These are phyloP conservation scores for Plenodomus lindquistii DNA, from an alignment of 2,329 filamentous ascomycete species.

Conservation along the genomic window DNA sequence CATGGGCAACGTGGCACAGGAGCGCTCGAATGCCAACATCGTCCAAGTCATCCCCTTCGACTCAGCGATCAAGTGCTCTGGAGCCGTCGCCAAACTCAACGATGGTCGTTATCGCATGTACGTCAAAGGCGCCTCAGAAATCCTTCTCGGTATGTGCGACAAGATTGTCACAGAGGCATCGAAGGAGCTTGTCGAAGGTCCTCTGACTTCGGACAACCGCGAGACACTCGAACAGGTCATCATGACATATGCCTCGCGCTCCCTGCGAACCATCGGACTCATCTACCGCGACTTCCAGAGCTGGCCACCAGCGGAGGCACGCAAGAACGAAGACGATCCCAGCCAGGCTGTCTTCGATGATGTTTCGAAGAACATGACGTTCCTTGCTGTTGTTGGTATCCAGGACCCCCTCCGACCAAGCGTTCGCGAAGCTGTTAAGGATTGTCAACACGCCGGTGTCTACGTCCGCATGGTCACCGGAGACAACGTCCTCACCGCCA, in stretches of 20 bases:
- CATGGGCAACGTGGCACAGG: constrained; percentile 64
- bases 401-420: constrained; percentile 78
- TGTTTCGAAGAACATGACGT: constrained; percentile 72
- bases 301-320: constrained; percentile 72
- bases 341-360: constrained; percentile 68
- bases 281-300: constrained; percentile 81
- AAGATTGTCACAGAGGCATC: constrained; percentile 62
- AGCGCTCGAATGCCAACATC: constrained; percentile 64
- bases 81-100: constrained; percentile 61
- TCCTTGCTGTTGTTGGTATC: constrained; percentile 76
- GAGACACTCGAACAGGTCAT: constrained; percentile 69
- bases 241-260: constrained; percentile 75
- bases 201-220: constrained; percentile 61
- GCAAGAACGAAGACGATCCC: constrained; percentile 62
- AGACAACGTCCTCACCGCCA: constrained; percentile 78
- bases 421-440: constrained; percentile 71
- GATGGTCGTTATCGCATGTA: constrained; percentile 61
- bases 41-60: constrained; percentile 64
- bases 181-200: constrained; percentile 57
- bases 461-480: constrained; percentile 85
- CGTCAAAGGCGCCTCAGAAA: constrained; percentile 58
- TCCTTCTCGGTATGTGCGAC: constrained; percentile 53
- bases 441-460: constrained; percentile 76
- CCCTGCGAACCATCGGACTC: constrained; percentile 82
- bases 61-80: constrained; percentile 71